Percentiles rank a stretch among this genome's conserved stretches.
Conservation (phyloP, 2,329 filamentous ascomycete genomes). For the Ophiosphaerella narmari region DNA sequence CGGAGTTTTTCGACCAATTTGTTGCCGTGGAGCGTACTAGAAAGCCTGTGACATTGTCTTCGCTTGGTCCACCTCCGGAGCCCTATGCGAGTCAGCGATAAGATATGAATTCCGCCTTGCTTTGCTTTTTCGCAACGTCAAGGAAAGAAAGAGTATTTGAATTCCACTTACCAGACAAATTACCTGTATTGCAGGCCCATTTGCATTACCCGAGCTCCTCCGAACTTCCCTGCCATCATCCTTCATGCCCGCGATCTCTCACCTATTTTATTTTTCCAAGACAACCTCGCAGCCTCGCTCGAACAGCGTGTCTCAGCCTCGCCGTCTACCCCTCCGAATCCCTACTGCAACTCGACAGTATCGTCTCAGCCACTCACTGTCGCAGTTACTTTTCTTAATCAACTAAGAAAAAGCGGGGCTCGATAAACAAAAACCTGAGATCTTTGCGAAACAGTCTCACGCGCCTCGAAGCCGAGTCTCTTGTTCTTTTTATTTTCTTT, state of each 20-base stretch:
- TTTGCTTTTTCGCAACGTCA: neutral
- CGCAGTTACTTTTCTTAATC: neutral
- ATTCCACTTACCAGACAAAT: constrained; percentile 51
- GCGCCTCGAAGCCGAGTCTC: too few species aligned
- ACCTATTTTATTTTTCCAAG: neutral
- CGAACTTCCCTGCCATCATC: constrained; percentile 46
- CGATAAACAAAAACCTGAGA: neutral
- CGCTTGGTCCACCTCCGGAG: constrained; percentile 83
- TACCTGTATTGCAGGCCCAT: constrained; percentile 52
- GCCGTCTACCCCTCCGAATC: neutral
- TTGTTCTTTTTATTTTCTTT: too few species aligned
- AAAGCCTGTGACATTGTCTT: constrained; percentile 88
- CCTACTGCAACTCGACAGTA: neutral
- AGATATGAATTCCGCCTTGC: neutral
- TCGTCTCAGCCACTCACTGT: neutral
- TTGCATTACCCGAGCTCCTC: constrained; percentile 40
- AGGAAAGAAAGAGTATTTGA: too few species aligned
- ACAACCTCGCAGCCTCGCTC: neutral
- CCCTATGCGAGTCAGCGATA: constrained; percentile 62
- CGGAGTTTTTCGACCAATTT: constrained; percentile 79
- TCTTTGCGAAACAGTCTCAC: too few species aligned
- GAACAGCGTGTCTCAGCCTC: constrained; percentile 4
- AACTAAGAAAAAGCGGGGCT: constrained; percentile 1
- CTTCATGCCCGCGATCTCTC: constrained; percentile 45
- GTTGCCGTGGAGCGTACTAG: constrained; percentile 81